Base-by-base conservation (phyloP, 202 grass and related monocot genomes). In the Schoenoplectus tabernaemontani region DNA sequence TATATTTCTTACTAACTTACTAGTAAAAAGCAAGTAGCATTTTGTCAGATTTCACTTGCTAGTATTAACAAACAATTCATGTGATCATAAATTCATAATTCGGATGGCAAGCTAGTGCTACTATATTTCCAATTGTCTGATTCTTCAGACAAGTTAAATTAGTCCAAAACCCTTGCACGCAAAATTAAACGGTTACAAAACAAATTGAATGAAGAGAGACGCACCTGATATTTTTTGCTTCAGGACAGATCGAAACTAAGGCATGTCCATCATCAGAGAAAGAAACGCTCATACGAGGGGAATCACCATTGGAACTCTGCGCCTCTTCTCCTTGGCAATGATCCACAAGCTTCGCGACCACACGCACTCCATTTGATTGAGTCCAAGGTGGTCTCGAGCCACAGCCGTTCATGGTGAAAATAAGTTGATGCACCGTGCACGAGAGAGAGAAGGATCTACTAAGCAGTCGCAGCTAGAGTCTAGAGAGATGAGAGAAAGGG, bases 201-300 rank as follows among this genome's bases (percentile, higher is more conserved):
- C 22, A 48, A 50, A 80, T 34, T 7, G 0, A 59, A 24, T 28
- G 23, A 43, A 28, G 1, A 61, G 39, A 80, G 24, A 64, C 5
- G 50, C 0, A 80, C 77, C 77, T 64, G 36, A 12, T 47, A 28
- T 11, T 17, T 20, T 61, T 64, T 10, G 39, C 77, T 42, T 19
- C 33, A 34, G 5, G 10, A 36, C 17, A 63, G 38, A 64, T 80
- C 7, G 59, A 80, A n/a, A 80, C 22, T n/a, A 63, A 3, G 23
- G 77, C 77, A 80, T 64, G 59, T 8, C 77, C 77, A 15, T 80
- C 77, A 1, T 33, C 59, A 50, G 54, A 60, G 54, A 64, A 80
- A 34, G 58, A 80, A n/a, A 63, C 56, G 41, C 57, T 34, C 57
- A 80, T 30, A 8, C 6, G 19, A 41, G 33, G 2, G 1, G 54